Conservation (phyloP, 805 yeast species). For the Wickerhamiella qilinensis region DNA sequence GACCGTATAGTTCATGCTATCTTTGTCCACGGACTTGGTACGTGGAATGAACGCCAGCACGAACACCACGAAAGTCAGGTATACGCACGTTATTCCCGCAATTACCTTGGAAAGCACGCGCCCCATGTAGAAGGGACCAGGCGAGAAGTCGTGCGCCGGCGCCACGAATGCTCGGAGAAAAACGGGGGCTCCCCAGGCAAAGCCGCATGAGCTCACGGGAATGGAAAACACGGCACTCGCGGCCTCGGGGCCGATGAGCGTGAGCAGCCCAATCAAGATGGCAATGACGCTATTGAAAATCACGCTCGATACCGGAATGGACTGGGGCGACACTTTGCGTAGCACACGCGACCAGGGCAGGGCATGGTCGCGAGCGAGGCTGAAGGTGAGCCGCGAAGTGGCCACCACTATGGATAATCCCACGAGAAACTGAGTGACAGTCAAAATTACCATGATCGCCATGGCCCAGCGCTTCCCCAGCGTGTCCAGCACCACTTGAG, state of each 20-base stretch:
- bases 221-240: constrained; percentile 48
- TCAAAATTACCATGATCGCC: constrained; percentile 29
- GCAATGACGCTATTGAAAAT: constrained; percentile 52
- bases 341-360: constrained; percentile 40
- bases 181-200: constrained; percentile 45
- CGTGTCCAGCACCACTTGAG: constrained; percentile 33
- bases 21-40: constrained; percentile 19
- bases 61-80: constrained; percentile 34
- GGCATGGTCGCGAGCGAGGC: constrained; percentile 52
- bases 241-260: constrained; percentile 40
- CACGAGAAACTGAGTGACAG: constrained; percentile 38
- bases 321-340: constrained; percentile 31
- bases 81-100: constrained; percentile 32
- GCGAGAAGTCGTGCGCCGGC: constrained; percentile 32
- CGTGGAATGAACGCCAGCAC: constrained; percentile 48
- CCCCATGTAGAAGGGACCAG: constrained; percentile 58
- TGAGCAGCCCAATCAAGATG: constrained; percentile 42
- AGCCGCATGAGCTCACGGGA: constrained; percentile 43
- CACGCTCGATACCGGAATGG: constrained; percentile 47
- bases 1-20: constrained; percentile 53
- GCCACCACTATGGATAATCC: constrained; percentile 49
- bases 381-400: constrained; percentile 50
- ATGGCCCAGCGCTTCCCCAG: constrained; percentile 27
- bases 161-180: constrained; percentile 39
- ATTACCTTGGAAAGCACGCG: constrained; percentile 28